Evolutionary conservation across 805 yeast species (phyloP).

Genomic region (Yarrowia sp.): DNA sequence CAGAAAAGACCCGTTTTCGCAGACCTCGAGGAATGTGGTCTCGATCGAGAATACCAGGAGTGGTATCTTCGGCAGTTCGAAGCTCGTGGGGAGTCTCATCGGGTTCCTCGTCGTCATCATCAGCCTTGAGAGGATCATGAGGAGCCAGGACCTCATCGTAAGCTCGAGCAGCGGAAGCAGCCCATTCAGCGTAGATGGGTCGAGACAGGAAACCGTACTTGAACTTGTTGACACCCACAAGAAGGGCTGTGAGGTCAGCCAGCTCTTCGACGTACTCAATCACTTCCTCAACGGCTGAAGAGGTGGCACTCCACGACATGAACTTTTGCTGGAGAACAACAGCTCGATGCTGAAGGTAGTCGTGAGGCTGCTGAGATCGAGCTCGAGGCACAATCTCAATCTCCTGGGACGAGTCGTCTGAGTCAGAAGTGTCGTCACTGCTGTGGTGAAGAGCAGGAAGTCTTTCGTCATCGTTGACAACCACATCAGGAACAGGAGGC

Average conservation of each 20-base stretch:
- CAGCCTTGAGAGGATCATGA: constrained; percentile 25
- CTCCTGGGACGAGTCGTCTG: constrained; percentile 14
- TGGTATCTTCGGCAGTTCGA: constrained; percentile 2
- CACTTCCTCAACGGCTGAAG: constrained; percentile 58
- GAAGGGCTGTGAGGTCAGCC: constrained; percentile 52
- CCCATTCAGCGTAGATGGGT: constrained; percentile 48
- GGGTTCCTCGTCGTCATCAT: constrained; percentile 4
- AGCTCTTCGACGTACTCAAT: constrained; percentile 60
- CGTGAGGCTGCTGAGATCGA: constrained; percentile 1
- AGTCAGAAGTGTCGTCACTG: constrained; percentile 15
- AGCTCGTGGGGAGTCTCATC: constrained; percentile 14
- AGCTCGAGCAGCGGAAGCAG: constrained; percentile 35
- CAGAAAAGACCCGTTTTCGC: constrained; percentile 31
- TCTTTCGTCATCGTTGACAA: not conserved
- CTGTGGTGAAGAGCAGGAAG: constrained; percentile 2
- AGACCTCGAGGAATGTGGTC: constrained; percentile 29
- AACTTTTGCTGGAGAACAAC: constrained; percentile 48
- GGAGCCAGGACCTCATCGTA: constrained; percentile 33
- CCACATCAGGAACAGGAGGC: not conserved
- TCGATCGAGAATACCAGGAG: constrained; percentile 24
- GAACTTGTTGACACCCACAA: constrained; percentile 59
- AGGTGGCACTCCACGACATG: constrained; percentile 61
- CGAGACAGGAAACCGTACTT: constrained; percentile 61
- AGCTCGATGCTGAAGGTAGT: constrained; percentile 43
- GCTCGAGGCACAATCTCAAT: constrained; percentile 22